Percentiles rank a stretch among this genome's conserved stretches.
Conservation (phyloP, 148 eudicot species). For the Euryodendron excelsum region DNA sequence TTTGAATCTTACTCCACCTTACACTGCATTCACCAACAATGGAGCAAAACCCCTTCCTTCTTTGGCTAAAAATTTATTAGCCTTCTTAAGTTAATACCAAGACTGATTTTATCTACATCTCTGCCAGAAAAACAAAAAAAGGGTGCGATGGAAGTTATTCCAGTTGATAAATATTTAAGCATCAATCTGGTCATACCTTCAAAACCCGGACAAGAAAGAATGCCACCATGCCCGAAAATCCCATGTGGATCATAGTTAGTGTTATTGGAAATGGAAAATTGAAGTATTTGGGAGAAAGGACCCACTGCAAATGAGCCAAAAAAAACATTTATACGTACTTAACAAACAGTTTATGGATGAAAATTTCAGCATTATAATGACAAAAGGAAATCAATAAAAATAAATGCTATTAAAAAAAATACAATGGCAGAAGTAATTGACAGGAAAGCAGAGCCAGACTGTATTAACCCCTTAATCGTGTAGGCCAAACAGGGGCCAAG, state of each 20-base stretch:
- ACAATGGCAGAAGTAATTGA: neutral
- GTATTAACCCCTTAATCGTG: neutral
- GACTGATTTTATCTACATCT: neutral
- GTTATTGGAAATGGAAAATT: slow-evolving; percentile 91
- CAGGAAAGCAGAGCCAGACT: neutral
- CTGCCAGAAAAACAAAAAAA: neutral
- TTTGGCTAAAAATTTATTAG: neutral
- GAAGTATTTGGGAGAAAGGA: slow-evolving; percentile 93
- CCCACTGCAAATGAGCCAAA: slow-evolving; percentile 65
- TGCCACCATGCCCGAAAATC: slow-evolving; percentile 81
- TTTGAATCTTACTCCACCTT: neutral
- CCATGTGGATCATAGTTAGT: slow-evolving; percentile 96
- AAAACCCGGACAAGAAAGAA: slow-evolving; percentile 86
- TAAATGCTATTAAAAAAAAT: neutral
- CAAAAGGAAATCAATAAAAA: neutral
- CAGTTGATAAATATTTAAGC: neutral
- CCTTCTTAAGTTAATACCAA: neutral
- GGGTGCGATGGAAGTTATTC: neutral
- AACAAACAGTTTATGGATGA: neutral
- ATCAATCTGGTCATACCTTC: slow-evolving; percentile 49
- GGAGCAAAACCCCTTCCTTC: neutral
- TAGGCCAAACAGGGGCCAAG: neutral
- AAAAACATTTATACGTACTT: neutral
- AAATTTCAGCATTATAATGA: neutral
- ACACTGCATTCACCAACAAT: neutral